Evolutionary conservation across 2,329 filamentous ascomycete genomes (phyloP).

Genomic region (Phoma sp.): DNA sequence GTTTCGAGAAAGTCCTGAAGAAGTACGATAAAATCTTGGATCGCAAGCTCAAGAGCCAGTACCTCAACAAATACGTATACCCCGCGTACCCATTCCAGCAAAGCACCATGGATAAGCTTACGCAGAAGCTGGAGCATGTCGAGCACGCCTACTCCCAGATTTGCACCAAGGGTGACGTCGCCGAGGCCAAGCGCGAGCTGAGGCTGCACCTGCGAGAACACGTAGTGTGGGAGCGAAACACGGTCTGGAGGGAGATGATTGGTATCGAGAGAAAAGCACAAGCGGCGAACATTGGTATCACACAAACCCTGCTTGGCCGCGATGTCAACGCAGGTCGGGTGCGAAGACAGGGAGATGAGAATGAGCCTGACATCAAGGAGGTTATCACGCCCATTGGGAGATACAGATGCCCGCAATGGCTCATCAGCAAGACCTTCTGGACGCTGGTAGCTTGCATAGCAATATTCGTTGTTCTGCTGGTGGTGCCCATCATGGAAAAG

Average conservation of each 20-base stretch:
- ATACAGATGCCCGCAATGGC: constrained; percentile 78
- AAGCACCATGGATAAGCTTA: constrained; percentile 73
- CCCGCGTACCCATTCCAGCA: constrained; percentile 82
- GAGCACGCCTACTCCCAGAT: constrained; percentile 82
- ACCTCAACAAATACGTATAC: constrained; percentile 77
- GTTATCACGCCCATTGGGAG: constrained; percentile 81
- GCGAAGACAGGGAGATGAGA: constrained; percentile 84
- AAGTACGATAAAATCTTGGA: constrained; percentile 98
- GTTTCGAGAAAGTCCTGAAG: constrained; percentile 95
- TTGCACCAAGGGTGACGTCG: constrained; percentile 80
- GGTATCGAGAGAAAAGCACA: constrained; percentile 95
- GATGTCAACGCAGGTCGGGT: constrained; percentile 72
- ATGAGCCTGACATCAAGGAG: constrained; percentile 69
- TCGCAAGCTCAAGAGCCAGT: constrained; percentile 77
- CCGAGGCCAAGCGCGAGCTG: constrained; percentile 81
- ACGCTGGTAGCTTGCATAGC: constrained; percentile 74
- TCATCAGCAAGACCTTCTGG: constrained; percentile 82
- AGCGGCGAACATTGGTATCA: constrained; percentile 85
- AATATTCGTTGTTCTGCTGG: constrained; percentile 77
- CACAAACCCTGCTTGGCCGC: constrained; percentile 78
- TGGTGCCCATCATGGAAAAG: constrained; percentile 81
- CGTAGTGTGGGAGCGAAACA: constrained; percentile 98
- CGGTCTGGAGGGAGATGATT: constrained; percentile 98
- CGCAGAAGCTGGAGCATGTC: constrained; percentile 75
- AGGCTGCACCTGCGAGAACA: constrained; percentile 92